A percentile compares a stretch with the other conserved stretches of the same genome.
Evolutionary conservation across 805 yeast genomes (phyloP).

Genomic region (Ogataea salicorniae): DNA sequence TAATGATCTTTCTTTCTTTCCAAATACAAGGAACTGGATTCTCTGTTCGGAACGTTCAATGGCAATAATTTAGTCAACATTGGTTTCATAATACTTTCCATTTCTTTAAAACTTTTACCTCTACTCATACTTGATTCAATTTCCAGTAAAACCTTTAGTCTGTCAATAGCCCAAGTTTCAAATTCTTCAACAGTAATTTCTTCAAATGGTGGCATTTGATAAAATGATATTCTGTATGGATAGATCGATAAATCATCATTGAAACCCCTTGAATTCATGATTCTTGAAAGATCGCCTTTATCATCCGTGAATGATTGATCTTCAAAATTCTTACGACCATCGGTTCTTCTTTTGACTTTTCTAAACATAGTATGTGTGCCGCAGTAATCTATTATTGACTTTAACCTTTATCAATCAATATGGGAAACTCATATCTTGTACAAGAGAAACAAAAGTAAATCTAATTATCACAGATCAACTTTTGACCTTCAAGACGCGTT

Average conservation of each 20-base stretch:
- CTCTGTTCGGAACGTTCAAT: slow-evolving; percentile 40
- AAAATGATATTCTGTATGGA: slow-evolving; percentile 65
- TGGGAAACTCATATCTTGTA: too few species aligned
- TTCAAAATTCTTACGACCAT: slow-evolving; percentile 64
- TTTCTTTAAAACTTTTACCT: slow-evolving; percentile 58
- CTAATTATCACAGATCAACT: too few species aligned
- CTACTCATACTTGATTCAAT: slow-evolving; percentile 72
- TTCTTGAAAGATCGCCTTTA: slow-evolving; percentile 21
- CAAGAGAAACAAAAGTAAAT: too few species aligned
- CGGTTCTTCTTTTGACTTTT: slow-evolving; percentile 67
- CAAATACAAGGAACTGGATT: slow-evolving; percentile 36
- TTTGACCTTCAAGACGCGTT: too few species aligned
- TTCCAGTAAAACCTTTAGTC: slow-evolving; percentile 77
- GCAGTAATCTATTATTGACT: not conserved
- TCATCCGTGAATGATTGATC: slow-evolving; percentile 13
- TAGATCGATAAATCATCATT: slow-evolving; percentile 29
- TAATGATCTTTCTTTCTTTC: slow-evolving; percentile 88
- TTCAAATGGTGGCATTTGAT: slow-evolving; percentile 68
- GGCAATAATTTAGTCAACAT: slow-evolving; percentile 63
- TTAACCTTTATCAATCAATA: too few species aligned
- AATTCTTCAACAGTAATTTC: slow-evolving; percentile 91
- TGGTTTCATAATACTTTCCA: slow-evolving; percentile 61
- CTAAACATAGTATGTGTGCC: slow-evolving; percentile 47
- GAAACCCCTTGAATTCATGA: slow-evolving; percentile 26
- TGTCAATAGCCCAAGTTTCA: slow-evolving; percentile 92